Evolutionary conservation across 2,329 filamentous ascomycete genomes (phyloP).

Genomic region (Botrytis medusae): DNA sequence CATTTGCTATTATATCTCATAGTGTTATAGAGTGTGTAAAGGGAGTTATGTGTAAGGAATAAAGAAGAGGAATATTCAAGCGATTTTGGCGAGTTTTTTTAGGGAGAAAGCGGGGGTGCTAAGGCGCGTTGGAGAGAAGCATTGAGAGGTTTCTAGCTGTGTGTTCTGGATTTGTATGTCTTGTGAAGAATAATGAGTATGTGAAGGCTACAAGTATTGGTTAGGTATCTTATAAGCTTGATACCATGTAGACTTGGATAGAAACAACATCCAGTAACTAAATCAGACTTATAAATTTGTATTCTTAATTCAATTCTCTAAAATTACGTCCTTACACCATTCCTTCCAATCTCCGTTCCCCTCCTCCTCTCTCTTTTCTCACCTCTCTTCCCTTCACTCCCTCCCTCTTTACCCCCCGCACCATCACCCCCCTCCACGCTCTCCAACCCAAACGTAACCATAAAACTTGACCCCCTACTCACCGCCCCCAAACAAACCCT

Average conservation of each 20-base stretch:
- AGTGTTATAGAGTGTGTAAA: not conserved
- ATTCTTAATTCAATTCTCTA: not conserved
- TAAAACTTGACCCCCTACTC: constrained; percentile 26
- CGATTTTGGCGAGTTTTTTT: not conserved
- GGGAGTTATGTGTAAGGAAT: too few relatives aligned
- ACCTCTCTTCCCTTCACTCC: not conserved
- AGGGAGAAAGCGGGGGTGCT: not conserved
- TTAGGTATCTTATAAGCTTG: too few relatives aligned
- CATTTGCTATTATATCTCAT: too few relatives aligned
- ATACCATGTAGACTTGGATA: too few relatives aligned
- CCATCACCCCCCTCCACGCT: not conserved
- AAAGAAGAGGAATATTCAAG: not conserved
- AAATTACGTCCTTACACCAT: not conserved
- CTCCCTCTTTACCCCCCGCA: not conserved
- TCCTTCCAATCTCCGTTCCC: not conserved
- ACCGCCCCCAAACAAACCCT: constrained; percentile 25
- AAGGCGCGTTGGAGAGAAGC: not conserved
- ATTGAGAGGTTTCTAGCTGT: not conserved
- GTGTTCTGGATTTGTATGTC: too few relatives aligned
- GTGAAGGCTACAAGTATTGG: not conserved
- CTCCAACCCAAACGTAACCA: constrained; percentile 16
- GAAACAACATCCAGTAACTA: not conserved
- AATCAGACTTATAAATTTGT: not conserved
- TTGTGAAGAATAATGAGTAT: not conserved
- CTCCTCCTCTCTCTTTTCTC: not conserved